Conservation (phyloP, 495 filamentous ascomycete species). For the Barbatosphaeria neglecta region DNA sequence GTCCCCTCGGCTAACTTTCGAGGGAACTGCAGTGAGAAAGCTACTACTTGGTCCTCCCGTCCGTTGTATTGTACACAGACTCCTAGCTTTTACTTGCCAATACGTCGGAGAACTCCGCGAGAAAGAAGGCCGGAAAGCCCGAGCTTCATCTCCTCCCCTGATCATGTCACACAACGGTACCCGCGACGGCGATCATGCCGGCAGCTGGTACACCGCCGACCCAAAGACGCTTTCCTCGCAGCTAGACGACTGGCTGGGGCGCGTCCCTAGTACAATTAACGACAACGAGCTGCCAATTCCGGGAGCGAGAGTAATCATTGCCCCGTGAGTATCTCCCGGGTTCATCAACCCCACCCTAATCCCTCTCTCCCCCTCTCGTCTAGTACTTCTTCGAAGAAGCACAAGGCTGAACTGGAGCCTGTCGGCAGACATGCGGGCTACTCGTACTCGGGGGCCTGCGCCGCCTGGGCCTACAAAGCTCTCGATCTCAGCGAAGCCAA, state of each 20-base stretch:
- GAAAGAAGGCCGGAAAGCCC: too few relatives aligned
- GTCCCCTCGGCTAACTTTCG: too few relatives aligned
- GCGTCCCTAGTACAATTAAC: conserved; percentile 55
- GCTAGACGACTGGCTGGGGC: conserved; percentile 67
- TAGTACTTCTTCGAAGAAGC: neutral
- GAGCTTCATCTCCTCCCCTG: neutral
- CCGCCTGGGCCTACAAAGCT: conserved; percentile 88
- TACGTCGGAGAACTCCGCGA: too few relatives aligned
- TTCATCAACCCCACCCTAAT: neutral
- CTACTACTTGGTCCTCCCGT: too few relatives aligned
- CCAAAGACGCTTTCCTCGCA: conserved; percentile 47
- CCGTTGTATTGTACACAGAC: too few relatives aligned
- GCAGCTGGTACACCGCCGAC: conserved; percentile 66
- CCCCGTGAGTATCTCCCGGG: conserved; percentile 64
- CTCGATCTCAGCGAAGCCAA: conserved; percentile 73
- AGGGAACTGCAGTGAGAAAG: too few relatives aligned
- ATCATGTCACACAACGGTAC: conserved; percentile 23
- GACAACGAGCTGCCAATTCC: conserved; percentile 52
- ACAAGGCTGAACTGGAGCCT: conserved; percentile 5
- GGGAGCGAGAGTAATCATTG: conserved; percentile 82
- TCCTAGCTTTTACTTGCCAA: too few relatives aligned
- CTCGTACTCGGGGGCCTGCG: conserved; percentile 85
- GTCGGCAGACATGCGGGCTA: conserved; percentile 79
- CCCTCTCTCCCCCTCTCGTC: neutral
- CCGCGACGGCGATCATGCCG: conserved; percentile 52